A percentile compares a stretch with the other conserved stretches of the same genome.
phyloP scores from a whole-genome alignment of 306 rosid genomes.

The Lotus japonicus region DNA sequence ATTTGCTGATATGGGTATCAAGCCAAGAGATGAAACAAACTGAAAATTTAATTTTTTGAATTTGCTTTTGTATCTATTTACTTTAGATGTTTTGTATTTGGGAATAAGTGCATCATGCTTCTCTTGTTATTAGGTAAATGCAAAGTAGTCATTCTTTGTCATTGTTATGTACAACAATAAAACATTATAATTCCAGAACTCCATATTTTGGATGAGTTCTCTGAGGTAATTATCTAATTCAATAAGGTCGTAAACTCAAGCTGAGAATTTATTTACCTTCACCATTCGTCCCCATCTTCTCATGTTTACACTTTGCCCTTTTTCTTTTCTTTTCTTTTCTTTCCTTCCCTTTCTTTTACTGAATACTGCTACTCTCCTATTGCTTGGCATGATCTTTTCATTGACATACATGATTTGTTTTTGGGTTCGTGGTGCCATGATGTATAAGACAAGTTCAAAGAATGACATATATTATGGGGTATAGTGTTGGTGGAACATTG shows the following conservation, averaged over 20 bases:
- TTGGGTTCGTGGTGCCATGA: not conserved
- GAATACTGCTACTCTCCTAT: not conserved
- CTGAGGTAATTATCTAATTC: not conserved
- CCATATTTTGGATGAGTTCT: not conserved
- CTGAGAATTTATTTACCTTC: not conserved
- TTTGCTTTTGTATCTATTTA: too few species aligned
- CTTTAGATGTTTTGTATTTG: too few species aligned
- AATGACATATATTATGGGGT: not conserved
- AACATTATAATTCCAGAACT: not conserved
- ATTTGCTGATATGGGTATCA: too few species aligned
- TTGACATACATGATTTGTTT: not conserved
- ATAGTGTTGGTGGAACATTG: too few species aligned
- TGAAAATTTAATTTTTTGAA: too few species aligned
- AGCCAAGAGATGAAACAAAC: too few species aligned
- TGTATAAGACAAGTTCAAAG: not conserved
- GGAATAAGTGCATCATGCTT: not conserved
- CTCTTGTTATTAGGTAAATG: constrained; percentile 1
- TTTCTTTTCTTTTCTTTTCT: not conserved
- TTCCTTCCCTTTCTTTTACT: not conserved
- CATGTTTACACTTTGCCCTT: too few species aligned
- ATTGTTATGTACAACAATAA: not conserved
- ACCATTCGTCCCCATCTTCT: not conserved
- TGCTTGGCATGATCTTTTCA: constrained; percentile 3
- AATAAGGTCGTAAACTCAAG: not conserved
- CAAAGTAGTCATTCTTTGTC: not conserved